A percentile compares a stretch with the other conserved stretches of the same genome.
phyloP scores from a whole-genome alignment of 345 rosid species.

The Triadica sebifera region DNA sequence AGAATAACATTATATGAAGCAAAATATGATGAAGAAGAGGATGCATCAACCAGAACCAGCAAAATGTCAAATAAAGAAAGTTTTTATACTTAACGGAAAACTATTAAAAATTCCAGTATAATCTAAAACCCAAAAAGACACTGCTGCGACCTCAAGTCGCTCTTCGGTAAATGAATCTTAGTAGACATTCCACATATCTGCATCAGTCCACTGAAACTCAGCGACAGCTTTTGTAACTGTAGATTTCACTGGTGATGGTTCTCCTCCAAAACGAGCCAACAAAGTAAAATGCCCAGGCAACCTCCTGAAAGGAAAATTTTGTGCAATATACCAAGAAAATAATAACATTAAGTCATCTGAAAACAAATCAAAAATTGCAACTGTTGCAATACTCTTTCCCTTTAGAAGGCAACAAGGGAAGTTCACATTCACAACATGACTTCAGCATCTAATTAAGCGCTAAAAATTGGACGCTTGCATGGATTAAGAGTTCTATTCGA shows the following conservation, averaged over 20 bases:
- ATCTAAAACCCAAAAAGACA: neutral
- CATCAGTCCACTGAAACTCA: slow-evolving; percentile 91
- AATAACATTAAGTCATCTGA: neutral
- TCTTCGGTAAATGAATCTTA: slow-evolving; percentile 87
- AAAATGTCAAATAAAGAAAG: slow-evolving; percentile 17
- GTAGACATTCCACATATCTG: slow-evolving; percentile 92
- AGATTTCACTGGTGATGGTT: slow-evolving; percentile 85
- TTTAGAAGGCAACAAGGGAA: neutral
- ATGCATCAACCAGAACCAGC: slow-evolving; percentile 94
- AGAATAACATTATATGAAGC: slow-evolving; percentile 48
- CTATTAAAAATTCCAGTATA: slow-evolving; percentile 4
- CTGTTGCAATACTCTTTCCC: neutral
- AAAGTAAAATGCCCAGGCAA: slow-evolving; percentile 85
- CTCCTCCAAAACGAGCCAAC: slow-evolving; percentile 76
- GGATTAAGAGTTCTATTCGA: neutral
- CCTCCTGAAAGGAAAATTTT: slow-evolving; percentile 52
- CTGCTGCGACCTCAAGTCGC: slow-evolving; percentile 77
- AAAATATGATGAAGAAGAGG: slow-evolving; percentile 89
- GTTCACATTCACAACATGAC: neutral
- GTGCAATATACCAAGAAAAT: neutral
- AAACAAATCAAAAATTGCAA: too few relatives aligned
- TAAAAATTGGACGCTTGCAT: neutral
- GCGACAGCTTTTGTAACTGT: slow-evolving; percentile 98
- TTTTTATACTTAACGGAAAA: neutral
- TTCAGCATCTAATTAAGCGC: neutral